A percentile compares a stretch with the other conserved stretches of the same genome.
phyloP scores from a whole-genome alignment of 176 grass and related monocot species.

The Pontederia crassipes region DNA sequence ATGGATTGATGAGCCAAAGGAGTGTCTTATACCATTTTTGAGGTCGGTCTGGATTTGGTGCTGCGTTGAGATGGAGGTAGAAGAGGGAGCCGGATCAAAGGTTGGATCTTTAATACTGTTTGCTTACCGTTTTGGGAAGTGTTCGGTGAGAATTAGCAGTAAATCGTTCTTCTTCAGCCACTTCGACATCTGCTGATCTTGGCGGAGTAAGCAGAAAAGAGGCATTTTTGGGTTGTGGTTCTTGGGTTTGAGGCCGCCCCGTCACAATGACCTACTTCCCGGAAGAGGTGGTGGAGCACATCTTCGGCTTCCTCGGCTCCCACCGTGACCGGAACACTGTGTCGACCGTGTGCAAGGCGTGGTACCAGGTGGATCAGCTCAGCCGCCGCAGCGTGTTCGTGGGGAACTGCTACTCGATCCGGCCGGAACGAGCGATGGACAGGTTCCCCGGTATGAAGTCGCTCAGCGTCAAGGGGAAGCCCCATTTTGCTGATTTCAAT shows the following conservation, averaged over 20 bases:
- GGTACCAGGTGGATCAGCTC: constrained; percentile 60
- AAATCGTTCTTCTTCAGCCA: constrained; percentile 10
- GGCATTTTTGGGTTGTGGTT: neutral
- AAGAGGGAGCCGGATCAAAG: constrained; percentile 1
- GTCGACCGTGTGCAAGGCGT: constrained; percentile 67
- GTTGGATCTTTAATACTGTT: neutral
- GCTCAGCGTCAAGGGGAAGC: constrained; percentile 66
- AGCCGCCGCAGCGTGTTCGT: constrained; percentile 53
- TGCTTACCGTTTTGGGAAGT: neutral
- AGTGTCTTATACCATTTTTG: neutral
- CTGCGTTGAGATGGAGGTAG: constrained; percentile 3
- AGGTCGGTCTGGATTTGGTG: neutral
- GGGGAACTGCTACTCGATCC: constrained; percentile 63
- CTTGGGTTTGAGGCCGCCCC: neutral
- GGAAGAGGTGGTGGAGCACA: constrained; percentile 84
- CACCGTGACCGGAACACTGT: constrained; percentile 55
- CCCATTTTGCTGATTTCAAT: constrained; percentile 75
- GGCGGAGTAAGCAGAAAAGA: constrained; percentile 4
- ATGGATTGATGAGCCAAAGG: neutral
- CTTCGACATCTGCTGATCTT: neutral
- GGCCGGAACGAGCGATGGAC: constrained; percentile 22
- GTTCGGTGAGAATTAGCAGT: neutral
- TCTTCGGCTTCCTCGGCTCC: constrained; percentile 59
- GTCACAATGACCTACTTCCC: constrained; percentile 72
- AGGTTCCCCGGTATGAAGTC: constrained; percentile 42